Conservation (phyloP, 257 asterid species). For the Linaria vulgaris region DNA sequence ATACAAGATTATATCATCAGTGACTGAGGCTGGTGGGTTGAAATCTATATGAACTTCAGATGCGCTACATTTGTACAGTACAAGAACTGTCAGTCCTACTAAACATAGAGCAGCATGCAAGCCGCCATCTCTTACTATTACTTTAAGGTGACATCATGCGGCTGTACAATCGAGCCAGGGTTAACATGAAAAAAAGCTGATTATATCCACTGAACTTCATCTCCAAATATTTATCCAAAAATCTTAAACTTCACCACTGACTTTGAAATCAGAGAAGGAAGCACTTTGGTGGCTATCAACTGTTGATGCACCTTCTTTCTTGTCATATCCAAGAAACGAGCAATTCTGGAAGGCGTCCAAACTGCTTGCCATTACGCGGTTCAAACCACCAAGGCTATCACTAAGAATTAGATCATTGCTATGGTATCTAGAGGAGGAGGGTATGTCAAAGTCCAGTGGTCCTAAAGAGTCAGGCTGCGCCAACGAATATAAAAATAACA, state of each 20-base stretch:
- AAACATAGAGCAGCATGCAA: conserved; percentile 25
- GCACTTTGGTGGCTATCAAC: conserved; percentile 54
- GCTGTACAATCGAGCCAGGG: conserved; percentile 24
- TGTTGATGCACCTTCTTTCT: conserved; percentile 57
- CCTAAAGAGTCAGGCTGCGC: conserved; percentile 97
- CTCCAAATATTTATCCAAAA: conserved; percentile 4
- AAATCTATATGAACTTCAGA: conserved; percentile 28
- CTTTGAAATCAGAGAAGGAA: conserved; percentile 49
- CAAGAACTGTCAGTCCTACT: conserved; percentile 15
- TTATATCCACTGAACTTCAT: conserved; percentile 23
- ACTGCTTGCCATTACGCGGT: conserved; percentile 85
- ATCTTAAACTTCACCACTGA: conserved; percentile 50
- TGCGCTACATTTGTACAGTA: conserved; percentile 27
- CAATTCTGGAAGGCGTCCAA: conserved; percentile 88
- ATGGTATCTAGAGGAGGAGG: conserved; percentile 82
- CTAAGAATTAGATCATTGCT: conserved; percentile 76
- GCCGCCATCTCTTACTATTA: not conserved
- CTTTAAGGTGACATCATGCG: conserved; percentile 19
- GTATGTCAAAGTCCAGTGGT: conserved; percentile 80
- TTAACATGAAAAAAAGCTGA: conserved; percentile 20
- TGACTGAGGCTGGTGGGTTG: conserved; percentile 10
- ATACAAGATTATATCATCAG: conserved; percentile 22
- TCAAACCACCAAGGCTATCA: conserved; percentile 86
- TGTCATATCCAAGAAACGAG: conserved; percentile 78
- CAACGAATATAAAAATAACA: conserved; percentile 28